phyloP scores from a whole-genome alignment of 345 rosid genomes.

The Heritiera littoralis region DNA sequence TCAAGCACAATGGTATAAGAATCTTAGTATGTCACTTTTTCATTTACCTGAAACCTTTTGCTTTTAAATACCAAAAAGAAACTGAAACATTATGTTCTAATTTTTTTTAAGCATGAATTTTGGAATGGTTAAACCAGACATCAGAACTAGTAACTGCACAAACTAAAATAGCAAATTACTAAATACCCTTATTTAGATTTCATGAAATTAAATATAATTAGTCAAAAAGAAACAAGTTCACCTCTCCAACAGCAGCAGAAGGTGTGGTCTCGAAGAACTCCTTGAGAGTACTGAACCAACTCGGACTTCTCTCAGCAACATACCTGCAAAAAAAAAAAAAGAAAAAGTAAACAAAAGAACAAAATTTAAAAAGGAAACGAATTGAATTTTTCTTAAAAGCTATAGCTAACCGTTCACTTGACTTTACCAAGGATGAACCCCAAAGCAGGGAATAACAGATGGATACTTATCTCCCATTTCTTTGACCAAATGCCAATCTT shows the following conservation, averaged over 20 bases:
- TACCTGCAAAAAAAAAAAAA: conserved; percentile 40
- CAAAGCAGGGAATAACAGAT: conserved; percentile 81
- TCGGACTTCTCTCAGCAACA: conserved; percentile 66
- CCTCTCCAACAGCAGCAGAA: conserved; percentile 94
- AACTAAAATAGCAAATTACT: neutral
- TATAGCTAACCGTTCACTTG: neutral
- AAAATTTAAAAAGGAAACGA: neutral
- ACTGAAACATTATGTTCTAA: too few relatives aligned
- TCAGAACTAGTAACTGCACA: neutral
- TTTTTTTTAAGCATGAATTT: too few relatives aligned
- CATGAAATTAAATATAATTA: neutral
- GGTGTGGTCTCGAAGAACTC: conserved; percentile 67
- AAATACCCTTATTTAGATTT: neutral
- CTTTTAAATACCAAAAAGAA: too few relatives aligned
- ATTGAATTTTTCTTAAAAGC: neutral
- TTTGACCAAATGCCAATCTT: conserved; percentile 83
- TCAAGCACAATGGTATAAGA: neutral
- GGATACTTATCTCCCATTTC: conserved; percentile 65
- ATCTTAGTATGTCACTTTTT: neutral
- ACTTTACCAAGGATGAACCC: conserved; percentile 83
- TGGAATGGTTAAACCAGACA: neutral
- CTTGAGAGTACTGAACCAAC: conserved; percentile 72
- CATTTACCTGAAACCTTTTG: neutral
- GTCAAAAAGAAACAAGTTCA: conserved; percentile 19
- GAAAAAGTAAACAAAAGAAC: too few relatives aligned